Evolutionary conservation across 2,329 filamentous ascomycete genomes (phyloP).

Genomic region (Venturiaceae sp.): DNA sequence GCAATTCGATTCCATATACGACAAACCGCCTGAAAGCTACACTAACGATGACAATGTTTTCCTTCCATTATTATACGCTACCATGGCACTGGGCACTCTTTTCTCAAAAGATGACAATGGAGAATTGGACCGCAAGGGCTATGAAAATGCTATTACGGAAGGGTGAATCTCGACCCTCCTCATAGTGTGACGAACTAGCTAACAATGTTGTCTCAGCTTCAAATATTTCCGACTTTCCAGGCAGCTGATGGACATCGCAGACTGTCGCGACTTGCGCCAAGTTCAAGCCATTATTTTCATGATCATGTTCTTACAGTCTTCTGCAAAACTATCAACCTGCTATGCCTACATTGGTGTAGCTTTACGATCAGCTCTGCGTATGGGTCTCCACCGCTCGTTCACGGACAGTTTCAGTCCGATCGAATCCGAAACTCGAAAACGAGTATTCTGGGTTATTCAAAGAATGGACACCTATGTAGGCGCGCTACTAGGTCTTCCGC

Average conservation of each 20-base stretch:
- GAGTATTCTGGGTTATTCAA: slow-evolving; percentile 41
- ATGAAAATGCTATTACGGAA: slow-evolving; percentile 37
- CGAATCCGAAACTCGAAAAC: slow-evolving; percentile 38
- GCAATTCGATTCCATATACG: slow-evolving; percentile 69
- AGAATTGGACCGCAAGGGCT: slow-evolving; percentile 26
- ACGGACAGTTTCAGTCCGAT: slow-evolving; percentile 36
- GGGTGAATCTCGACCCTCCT: slow-evolving; percentile 20
- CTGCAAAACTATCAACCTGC: slow-evolving; percentile 41
- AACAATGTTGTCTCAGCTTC: slow-evolving; percentile 21
- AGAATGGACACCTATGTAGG: slow-evolving; percentile 44
- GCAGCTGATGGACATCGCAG: slow-evolving; percentile 41
- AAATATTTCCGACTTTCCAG: slow-evolving; percentile 39
- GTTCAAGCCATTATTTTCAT: slow-evolving; percentile 43
- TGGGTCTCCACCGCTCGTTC: slow-evolving; percentile 41
- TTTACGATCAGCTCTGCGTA: slow-evolving; percentile 37
- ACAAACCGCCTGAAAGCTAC: slow-evolving; percentile 43
- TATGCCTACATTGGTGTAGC: slow-evolving; percentile 44
- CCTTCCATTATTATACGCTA: slow-evolving; percentile 37
- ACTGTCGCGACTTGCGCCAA: slow-evolving; percentile 39
- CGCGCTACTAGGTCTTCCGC: slow-evolving; percentile 39
- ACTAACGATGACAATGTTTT: slow-evolving; percentile 36
- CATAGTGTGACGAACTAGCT: background rate
- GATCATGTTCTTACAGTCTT: slow-evolving; percentile 43
- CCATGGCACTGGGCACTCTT: slow-evolving; percentile 36
- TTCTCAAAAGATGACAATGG: slow-evolving; percentile 31